Evolutionary conservation across 257 asterid genomes (phyloP).

Genomic region (Verbascum thapsus): DNA sequence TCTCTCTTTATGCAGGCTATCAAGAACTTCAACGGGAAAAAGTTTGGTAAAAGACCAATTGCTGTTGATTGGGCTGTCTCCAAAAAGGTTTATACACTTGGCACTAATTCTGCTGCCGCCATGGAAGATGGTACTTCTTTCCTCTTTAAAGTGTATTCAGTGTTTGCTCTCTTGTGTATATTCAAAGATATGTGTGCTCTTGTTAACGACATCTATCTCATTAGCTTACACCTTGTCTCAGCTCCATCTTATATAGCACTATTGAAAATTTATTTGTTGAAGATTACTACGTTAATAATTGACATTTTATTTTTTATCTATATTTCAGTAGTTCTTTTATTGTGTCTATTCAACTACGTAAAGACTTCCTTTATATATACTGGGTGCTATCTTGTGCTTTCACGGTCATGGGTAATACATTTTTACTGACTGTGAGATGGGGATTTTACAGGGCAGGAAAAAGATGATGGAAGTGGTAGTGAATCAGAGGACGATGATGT

Average conservation of each 20-base stretch:
- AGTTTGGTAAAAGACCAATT: constrained; percentile 67
- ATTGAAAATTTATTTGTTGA: not conserved
- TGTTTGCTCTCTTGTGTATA: not conserved
- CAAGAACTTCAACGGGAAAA: constrained; percentile 73
- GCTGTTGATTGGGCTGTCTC: constrained; percentile 98
- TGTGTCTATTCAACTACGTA: not conserved
- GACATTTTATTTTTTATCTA: constrained; percentile 8
- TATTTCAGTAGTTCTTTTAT: constrained; percentile 18
- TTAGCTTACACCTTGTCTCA: not conserved
- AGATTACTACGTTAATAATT: not conserved
- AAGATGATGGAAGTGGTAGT: constrained; percentile 49
- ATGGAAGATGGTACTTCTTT: constrained; percentile 58
- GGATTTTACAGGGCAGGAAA: constrained; percentile 45
- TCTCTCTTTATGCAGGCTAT: constrained; percentile 57
- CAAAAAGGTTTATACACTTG: constrained; percentile 67
- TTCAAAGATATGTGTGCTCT: not conserved
- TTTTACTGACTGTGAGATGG: constrained; percentile 1
- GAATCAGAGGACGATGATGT: constrained; percentile 52
- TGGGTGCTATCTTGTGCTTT: constrained; percentile 3
- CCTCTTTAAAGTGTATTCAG: constrained; percentile 11
- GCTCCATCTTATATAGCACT: not conserved
- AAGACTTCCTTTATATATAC: not conserved
- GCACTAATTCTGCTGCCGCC: constrained; percentile 46
- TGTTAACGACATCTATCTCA: not conserved
- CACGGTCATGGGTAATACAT: constrained; percentile 9